These are phyloP conservation scores for Aureobasidium sp. DNA, from an alignment of 2,329 filamentous ascomycete species.

Conservation along the genomic window DNA sequence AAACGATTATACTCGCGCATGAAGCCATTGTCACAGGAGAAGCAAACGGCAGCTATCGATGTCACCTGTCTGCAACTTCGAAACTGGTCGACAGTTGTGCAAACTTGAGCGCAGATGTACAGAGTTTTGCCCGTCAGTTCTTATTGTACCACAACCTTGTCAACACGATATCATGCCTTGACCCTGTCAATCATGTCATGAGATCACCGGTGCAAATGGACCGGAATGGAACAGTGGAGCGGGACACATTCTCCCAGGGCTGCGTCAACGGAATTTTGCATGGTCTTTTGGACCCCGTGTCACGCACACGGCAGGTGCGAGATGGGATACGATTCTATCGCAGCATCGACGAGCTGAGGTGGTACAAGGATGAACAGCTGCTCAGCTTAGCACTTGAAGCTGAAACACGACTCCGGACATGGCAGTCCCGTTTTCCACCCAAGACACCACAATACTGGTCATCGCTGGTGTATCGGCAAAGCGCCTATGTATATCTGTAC, in stretches of 20 bases:
- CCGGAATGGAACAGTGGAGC: constrained; percentile 39
- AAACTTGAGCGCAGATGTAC: constrained; percentile 55
- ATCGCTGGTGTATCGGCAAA: constrained; percentile 55
- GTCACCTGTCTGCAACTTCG: constrained; percentile 71
- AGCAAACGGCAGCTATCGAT: constrained; percentile 63
- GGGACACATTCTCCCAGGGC: not conserved
- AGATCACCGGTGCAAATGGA: not conserved
- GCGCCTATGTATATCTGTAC: constrained; percentile 57
- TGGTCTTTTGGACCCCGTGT: constrained; percentile 65
- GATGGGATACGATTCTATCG: constrained; percentile 67
- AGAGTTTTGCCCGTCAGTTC: constrained; percentile 65
- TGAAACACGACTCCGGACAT: constrained; percentile 65
- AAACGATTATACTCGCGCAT: constrained; percentile 53
- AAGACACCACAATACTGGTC: constrained; percentile 49
- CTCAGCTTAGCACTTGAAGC: constrained; percentile 69
- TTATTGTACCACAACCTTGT: constrained; percentile 73
- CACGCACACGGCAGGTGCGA: constrained; percentile 69
- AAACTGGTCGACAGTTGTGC: constrained; percentile 57
- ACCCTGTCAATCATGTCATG: constrained; percentile 27
- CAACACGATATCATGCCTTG: constrained; percentile 50
- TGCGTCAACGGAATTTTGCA: not conserved
- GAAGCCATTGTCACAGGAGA: constrained; percentile 56
- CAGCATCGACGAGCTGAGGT: constrained; percentile 50
- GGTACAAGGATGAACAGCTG: constrained; percentile 64
- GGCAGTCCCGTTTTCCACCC: constrained; percentile 56